Base-by-base conservation (phyloP, 305 asterid species). In the Solanum aculeatissimum region DNA sequence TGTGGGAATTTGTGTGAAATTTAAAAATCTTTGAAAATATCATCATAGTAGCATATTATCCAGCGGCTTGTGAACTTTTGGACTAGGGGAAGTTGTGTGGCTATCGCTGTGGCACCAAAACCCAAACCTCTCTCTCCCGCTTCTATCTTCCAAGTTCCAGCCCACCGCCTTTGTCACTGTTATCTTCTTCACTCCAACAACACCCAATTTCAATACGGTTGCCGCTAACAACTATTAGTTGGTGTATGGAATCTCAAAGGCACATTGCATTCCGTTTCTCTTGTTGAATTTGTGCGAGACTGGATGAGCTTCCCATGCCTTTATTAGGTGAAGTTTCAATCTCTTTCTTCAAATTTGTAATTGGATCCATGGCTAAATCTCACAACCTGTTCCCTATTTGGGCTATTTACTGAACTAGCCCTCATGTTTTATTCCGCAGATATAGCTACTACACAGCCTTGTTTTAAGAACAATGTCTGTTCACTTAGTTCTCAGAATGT, bases 371-470 rank as follows among this genome's bases (percentile, higher is more conserved):
- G 69, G 69, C 9, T 62, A 62, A 62, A 2, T 62, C 19, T 62
- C 49, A 35, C 0, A 69, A 69, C 21, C 43, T 65, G 72, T 65
- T 32, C 43, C 43, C 60, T 47, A 15, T 47, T 74, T 47, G 81
- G 2, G 16, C 47, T 47, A 23, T 47, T 15, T 74, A 77, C 12
- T 77, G 65, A 77, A 51, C 43, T 47, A 74, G 42, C 66, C 42
- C 13, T 32, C 38, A n/a, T 75, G 19, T 12, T 57, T 86, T 87
- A 32, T 74, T 70, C 75, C 92, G 97, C 97, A 97, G 99, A 92
- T 92, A 92, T 92, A 91, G 95, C 97, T 89, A 87, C 88, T 87
- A 83, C 96, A 90, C 97, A 92, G 86, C 90, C 97, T 88, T 91
- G 92, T 87, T 90, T 89, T 83, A 88, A 85, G 85, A 92, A 89